A percentile compares a stretch with the other conserved stretches of the same genome.
These are phyloP conservation scores for Aureobasidium sp. DNA, from an alignment of 2,329 filamentous ascomycete genomes.

Conservation along the genomic window DNA sequence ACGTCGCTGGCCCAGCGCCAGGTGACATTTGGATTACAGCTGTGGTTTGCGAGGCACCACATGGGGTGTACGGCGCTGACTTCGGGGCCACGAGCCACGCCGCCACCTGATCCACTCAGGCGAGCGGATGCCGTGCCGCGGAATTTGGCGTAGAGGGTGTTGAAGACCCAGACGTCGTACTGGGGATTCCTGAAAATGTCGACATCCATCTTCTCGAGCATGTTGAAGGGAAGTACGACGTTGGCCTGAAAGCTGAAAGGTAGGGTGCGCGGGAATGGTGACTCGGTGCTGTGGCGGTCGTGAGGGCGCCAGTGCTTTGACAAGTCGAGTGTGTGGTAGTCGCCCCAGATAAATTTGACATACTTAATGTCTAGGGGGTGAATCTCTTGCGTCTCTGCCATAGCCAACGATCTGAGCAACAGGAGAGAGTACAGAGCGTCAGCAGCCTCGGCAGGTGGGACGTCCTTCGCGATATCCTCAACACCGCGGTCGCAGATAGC, in stretches of 20 bases:
- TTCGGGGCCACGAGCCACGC: conserved; percentile 72
- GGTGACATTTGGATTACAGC: conserved; percentile 86
- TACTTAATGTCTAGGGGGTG: conserved; percentile 56
- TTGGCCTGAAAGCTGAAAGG: conserved; percentile 74
- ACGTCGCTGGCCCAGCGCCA: conserved; percentile 90
- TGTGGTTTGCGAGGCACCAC: conserved; percentile 95
- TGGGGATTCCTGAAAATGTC: conserved; percentile 58
- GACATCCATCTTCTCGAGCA: conserved; percentile 78
- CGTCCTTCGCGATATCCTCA: conserved; percentile 53
- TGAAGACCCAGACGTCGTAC: conserved; percentile 76
- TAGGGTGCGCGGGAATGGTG: conserved; percentile 48
- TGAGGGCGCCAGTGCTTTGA: conserved; percentile 20
- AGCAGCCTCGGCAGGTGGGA: conserved; percentile 50
- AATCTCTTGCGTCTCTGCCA: conserved; percentile 52
- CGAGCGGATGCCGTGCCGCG: conserved; percentile 85
- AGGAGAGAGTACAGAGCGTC: conserved; percentile 56
- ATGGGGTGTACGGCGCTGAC: conserved; percentile 89
- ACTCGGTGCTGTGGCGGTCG: conserved; percentile 4
- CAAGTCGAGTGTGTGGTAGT: conserved; percentile 42
- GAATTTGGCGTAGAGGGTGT: conserved; percentile 89
- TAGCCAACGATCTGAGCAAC: conserved; percentile 51
- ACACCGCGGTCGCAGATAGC: conserved; percentile 51
- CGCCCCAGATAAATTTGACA: conserved; percentile 59
- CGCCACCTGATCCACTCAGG: conserved; percentile 48
- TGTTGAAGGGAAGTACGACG: conserved; percentile 65